These are phyloP conservation scores for Phyllosticta citrichinensis DNA, from an alignment of 2,329 filamentous ascomycete genomes.

Conservation along the genomic window DNA sequence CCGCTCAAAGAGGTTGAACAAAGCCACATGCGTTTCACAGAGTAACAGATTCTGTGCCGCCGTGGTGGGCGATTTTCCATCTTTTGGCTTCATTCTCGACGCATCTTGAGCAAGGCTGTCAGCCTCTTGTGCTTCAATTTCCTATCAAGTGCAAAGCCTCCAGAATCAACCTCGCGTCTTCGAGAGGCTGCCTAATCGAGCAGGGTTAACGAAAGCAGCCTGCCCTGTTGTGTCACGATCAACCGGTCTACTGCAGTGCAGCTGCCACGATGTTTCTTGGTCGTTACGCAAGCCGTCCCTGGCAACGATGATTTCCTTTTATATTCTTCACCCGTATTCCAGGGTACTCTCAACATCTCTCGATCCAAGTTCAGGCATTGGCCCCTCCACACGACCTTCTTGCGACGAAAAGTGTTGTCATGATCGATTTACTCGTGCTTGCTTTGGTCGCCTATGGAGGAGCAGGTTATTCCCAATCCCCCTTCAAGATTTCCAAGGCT, in stretches of 20 bases:
- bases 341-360: background rate
- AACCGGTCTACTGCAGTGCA: background rate
- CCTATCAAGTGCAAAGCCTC: background rate
- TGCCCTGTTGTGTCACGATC: background rate
- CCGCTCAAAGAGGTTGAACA: background rate
- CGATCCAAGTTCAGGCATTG: background rate
- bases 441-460: background rate
- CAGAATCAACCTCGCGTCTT: background rate
- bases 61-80: background rate
- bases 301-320: background rate
- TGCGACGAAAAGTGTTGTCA: background rate
- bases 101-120: background rate
- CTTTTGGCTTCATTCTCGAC: background rate
- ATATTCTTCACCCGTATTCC: background rate
- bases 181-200: background rate
- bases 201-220: background rate
- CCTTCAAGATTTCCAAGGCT: background rate
- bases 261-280: background rate
- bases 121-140: background rate
- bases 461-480: background rate
- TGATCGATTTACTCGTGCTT: background rate
- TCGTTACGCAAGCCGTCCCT: background rate
- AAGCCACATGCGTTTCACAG: background rate
- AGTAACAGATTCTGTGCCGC: background rate
- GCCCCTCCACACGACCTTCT: background rate